Base-by-base conservation (phyloP, 352 stramenopile genomes). In the Globisporangium orthogonon region DNA sequence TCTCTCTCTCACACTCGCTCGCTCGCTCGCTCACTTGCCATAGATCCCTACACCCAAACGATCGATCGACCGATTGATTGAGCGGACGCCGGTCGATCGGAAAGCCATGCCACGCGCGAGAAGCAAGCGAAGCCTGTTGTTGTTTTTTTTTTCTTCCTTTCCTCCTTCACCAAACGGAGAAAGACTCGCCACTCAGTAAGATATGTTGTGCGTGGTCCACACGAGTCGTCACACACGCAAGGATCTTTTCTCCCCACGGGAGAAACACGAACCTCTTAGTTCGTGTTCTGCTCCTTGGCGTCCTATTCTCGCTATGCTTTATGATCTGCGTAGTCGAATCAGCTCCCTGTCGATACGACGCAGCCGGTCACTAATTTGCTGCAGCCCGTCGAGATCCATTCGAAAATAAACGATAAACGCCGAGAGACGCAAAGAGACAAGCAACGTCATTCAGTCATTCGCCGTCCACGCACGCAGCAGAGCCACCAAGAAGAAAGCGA, bases 401-500 rank as follows among this genome's bases (percentile, higher is more conserved):
- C 57, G 57, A 63, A 58, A 58, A 57, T 53, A 51, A 62, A 18
- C 23, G 13, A 18, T 39, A 30, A 30, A 58, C 53, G 50, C 31
- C 18, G 45, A 61, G 47, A 61, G 55, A 54, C 53, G 55, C 45
- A 17, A 28, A 39, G 35, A 62, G 49, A 56, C 50, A 55, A 62
- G 56, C 50, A 63, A 58, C 50, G 50, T 58, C 50, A 63, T 35
- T 52, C 44, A 56, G 31, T 45, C 44, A 43, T 46, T 46, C 31
- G 45, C 39, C 43, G 57, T 43, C 56, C 50, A 67, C 56, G 61
- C 59, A 69, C 69, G 47, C 62, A 61, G 47, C 62, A 61, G 3
- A 40, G 17, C 40, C 31, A 31, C 31, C 44, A n/a, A 37, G 33
- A 9, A 37, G 33, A 9, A 23, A 23, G 23, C 23, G 23, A 23